Evolutionary conservation across 2,329 filamentous ascomycete species (phyloP).

Genomic region (Pestalotiopsis sp.): DNA sequence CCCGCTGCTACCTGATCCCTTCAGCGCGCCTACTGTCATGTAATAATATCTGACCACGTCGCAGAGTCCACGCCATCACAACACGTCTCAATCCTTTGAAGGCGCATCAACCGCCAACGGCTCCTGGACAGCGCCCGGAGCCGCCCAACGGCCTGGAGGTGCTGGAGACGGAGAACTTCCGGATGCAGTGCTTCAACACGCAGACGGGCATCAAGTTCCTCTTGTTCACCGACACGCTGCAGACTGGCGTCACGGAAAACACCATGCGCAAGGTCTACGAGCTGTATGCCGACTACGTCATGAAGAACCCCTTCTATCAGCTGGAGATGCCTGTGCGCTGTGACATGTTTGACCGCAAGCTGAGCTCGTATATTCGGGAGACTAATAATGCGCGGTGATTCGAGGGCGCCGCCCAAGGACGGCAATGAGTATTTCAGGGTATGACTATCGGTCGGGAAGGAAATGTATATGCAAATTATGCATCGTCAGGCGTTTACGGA

Average conservation of each 20-base stretch:
- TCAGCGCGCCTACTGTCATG: not conserved
- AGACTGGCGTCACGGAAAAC: conserved; percentile 77
- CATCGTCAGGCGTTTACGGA: not conserved
- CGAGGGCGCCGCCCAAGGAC: not conserved
- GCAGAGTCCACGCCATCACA: conserved; percentile 70
- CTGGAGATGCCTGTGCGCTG: conserved; percentile 96
- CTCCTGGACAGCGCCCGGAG: conserved; percentile 56
- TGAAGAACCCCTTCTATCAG: conserved; percentile 99
- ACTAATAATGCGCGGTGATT: conserved; percentile 62
- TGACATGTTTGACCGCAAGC: conserved; percentile 89
- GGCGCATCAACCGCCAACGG: conserved; percentile 25
- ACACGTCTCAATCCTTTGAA: conserved; percentile 63
- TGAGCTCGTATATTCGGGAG: conserved; percentile 78
- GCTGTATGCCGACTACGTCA: conserved; percentile 94
- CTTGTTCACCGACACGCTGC: conserved; percentile 87
- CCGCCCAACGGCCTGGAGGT: conserved; percentile 83
- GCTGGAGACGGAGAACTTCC: conserved; percentile 91
- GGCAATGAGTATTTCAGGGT: not conserved
- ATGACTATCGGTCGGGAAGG: not conserved
- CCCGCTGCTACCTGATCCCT: not conserved
- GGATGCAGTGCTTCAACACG: conserved; percentile 94
- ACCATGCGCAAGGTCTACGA: conserved; percentile 89
- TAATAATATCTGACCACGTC: conserved; percentile 15
- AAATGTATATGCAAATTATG: not conserved
- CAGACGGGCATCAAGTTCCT: conserved; percentile 94